phyloP scores from a whole-genome alignment of 148 eudicot species.

The Persicaria tinctoria region DNA sequence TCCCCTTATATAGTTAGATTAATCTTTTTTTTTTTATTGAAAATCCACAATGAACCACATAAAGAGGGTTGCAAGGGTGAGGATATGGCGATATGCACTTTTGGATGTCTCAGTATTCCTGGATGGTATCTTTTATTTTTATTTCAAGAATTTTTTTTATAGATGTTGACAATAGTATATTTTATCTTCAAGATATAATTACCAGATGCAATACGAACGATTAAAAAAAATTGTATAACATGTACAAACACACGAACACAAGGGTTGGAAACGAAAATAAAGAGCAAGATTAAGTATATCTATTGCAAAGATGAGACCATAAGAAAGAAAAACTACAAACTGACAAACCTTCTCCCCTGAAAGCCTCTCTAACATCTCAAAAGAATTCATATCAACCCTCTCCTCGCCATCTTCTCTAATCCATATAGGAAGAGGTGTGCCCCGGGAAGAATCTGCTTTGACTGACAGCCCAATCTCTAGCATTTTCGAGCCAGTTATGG shows the following conservation, averaged over 20 bases:
- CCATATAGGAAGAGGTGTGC: constrained; percentile 98
- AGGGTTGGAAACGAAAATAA: background rate
- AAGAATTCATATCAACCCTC: constrained; percentile 58
- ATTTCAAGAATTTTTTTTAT: background rate
- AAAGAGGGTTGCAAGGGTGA: no score
- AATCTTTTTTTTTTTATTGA: no score
- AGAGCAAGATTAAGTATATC: background rate
- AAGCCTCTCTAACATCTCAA: constrained; percentile 66
- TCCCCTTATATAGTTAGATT: no score
- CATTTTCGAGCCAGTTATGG: constrained; percentile 99
- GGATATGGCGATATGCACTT: background rate
- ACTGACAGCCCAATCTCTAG: constrained; percentile 97
- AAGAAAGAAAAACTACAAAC: background rate
- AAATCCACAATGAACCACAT: no score
- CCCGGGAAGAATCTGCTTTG: constrained; percentile 89
- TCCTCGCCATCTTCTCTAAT: constrained; percentile 82
- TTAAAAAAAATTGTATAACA: background rate
- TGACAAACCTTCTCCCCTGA: constrained; percentile 69
- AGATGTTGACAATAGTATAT: background rate
- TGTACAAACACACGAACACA: background rate
- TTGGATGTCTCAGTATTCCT: background rate
- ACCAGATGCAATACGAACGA: background rate
- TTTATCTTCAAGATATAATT: background rate
- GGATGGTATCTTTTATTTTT: background rate
- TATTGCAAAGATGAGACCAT: background rate